Conservation (phyloP, 2,329 filamentous ascomycete species). For the Sclerotinia nivalis region DNA sequence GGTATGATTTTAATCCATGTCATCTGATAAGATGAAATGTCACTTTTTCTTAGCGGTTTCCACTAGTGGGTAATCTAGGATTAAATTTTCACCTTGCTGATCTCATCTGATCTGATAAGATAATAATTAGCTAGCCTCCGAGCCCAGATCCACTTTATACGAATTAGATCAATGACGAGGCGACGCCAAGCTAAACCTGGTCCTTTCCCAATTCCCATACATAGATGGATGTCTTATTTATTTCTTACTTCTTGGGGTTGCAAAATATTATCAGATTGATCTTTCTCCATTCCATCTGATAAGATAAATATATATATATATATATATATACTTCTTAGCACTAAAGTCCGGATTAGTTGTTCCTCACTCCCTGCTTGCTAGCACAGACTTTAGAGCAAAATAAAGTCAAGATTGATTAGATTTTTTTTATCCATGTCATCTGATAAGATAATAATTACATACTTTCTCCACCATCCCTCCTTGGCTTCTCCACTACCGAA, state of each 20-base stretch:
- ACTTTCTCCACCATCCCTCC: slow-evolving; percentile 22
- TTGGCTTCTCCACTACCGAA: slow-evolving; percentile 9
- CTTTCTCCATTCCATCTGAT: slow-evolving; percentile 18
- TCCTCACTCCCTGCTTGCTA: neutral
- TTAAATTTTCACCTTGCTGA: slow-evolving; percentile 10
- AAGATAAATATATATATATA: neutral
- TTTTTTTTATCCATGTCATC: slow-evolving; percentile 20
- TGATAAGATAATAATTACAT: slow-evolving; percentile 21
- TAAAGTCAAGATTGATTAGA: slow-evolving; percentile 18
- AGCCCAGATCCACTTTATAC: neutral
- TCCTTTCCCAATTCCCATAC: neutral
- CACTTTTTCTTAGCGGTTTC: neutral
- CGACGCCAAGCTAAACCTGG: neutral
- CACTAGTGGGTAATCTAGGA: neutral
- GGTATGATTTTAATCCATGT: neutral
- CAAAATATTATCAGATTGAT: neutral
- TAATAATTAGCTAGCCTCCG: neutral
- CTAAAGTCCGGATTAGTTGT: neutral
- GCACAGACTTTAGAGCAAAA: neutral
- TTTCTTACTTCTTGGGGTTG: too few relatives aligned
- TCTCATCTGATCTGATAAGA: slow-evolving; percentile 27
- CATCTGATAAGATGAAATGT: slow-evolving; percentile 1
- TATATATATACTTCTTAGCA: neutral
- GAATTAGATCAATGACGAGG: slow-evolving; percentile 2
- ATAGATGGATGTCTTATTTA: too few relatives aligned